Base-by-base conservation (phyloP, 768 basidiomycete species). In the Cystofilobasidium macerans region DNA sequence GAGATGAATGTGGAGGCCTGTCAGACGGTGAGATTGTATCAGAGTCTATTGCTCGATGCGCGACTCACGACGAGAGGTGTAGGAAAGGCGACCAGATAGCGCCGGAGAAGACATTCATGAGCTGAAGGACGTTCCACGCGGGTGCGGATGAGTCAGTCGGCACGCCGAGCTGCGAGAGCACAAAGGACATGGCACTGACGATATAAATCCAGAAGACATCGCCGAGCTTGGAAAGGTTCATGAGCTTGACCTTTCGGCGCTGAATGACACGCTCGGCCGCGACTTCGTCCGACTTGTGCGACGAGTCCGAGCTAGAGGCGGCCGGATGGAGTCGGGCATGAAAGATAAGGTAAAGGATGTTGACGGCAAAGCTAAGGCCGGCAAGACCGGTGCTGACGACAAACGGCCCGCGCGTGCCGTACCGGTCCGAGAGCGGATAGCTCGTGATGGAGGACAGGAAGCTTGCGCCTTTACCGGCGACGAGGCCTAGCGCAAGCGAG, bases 401-500 rank as follows among this genome's bases (percentile, higher is more conserved):
- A 75, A 89, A 89, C 0, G 88, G 88, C 0, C 86, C 86, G 56
- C 83, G 82, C 0, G 83, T 79, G 0, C 86, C 86, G 69, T 82
- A 86, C 8, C 74, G 72, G 69, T 85, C 81, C 0, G 85, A 82
- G n/a, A 90, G 81, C 0, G 87, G 86, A 72, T 88, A 86, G 4
- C 85, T 84, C 7, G 86, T 84, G 43, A 85, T 80, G 4, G 87
- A 86, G 28, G 87, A 82, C 38, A 88, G 68, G 73, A 89, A 91
- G 7, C 86, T 86, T 0, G 86, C 82, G 13, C 81, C 83, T 74
- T 89, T 91, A 40, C 89, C 89, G 4, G 83, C 85, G 28, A 91
- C 81, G 20, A 91, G 84, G 26, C 88, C 89, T n/a, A 89, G 79
- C 0, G 87, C 87, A 77, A 91, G 82, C 1, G 86, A 86, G 11